Conservation (phyloP, 2,329 filamentous ascomycete species). For the Fusarium sp. region DNA sequence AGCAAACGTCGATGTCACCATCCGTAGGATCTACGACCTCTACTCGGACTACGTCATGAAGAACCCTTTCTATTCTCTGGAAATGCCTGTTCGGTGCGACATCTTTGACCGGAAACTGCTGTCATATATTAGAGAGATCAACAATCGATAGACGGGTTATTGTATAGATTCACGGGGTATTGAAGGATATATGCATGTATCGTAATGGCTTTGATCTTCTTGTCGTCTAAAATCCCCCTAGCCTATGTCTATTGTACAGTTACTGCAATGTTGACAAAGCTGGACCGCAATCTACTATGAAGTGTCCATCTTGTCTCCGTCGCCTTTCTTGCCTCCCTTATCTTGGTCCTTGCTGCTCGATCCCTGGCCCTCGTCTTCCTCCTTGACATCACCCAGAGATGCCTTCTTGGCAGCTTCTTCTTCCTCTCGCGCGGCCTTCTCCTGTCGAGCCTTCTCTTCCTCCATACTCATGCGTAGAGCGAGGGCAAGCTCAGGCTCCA, state of each 20-base stretch:
- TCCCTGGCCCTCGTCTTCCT: constrained; percentile 74
- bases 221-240: constrained; percentile 48
- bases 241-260: constrained; percentile 54
- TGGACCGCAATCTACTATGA: constrained; percentile 64
- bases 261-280: constrained; percentile 52
- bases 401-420: constrained; percentile 81
- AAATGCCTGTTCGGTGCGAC: constrained; percentile 97
- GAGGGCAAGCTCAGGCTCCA: constrained; percentile 94
- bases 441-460: constrained; percentile 94
- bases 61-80: constrained; percentile 97
- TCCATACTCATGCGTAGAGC: constrained; percentile 98
- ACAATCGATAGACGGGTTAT: constrained; percentile 64
- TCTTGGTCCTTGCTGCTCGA: constrained; percentile 79
- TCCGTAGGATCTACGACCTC: constrained; percentile 90
- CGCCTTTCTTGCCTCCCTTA: constrained; percentile 77
- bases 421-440: constrained; percentile 85
- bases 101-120: constrained; percentile 90
- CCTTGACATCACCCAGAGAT: constrained; percentile 85
- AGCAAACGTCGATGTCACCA: constrained; percentile 86
- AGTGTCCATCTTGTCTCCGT: constrained; percentile 87
- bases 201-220: constrained; percentile 48
- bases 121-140: constrained; percentile 83
- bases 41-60: constrained; percentile 99
- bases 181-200: constrained; percentile 32
- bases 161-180: constrained; percentile 32